phyloP scores from a whole-genome alignment of 2,329 filamentous ascomycete species.

The Aciculosporium take region DNA sequence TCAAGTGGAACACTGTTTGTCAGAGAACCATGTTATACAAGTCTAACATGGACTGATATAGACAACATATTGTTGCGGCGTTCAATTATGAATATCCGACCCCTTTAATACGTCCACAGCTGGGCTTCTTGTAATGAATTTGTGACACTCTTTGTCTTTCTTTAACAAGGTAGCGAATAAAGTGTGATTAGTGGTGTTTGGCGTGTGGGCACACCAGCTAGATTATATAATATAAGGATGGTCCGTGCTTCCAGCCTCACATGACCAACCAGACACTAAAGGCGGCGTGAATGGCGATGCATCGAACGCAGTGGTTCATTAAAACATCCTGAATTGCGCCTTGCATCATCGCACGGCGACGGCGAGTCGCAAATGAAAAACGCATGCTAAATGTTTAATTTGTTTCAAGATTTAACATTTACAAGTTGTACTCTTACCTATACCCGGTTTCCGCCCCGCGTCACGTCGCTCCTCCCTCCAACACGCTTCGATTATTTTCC shows the following conservation, averaged over 20 bases:
- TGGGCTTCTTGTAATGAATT: too few relatives aligned
- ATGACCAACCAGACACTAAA: slow-evolving; percentile 16
- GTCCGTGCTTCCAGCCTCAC: slow-evolving; percentile 17
- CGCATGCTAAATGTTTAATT: not conserved
- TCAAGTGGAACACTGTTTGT: not conserved
- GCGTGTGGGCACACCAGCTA: not conserved
- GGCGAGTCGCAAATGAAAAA: slow-evolving; percentile 1
- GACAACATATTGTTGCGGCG: too few relatives aligned
- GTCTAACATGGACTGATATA: too few relatives aligned
- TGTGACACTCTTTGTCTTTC: not conserved
- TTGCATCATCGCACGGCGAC: slow-evolving; percentile 3
- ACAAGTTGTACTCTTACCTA: not conserved
- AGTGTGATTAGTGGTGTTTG: too few relatives aligned
- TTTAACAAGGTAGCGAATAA: too few relatives aligned
- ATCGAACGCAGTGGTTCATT: not conserved
- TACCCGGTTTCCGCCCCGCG: not conserved
- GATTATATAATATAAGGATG: slow-evolving; percentile 6
- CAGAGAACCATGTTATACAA: not conserved
- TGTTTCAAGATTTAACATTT: not conserved
- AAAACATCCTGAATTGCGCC: slow-evolving; percentile 1
- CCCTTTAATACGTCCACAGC: not conserved
- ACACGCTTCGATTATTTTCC: slow-evolving; percentile 1
- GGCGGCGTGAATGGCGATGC: slow-evolving; percentile 1
- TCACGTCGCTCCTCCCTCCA: slow-evolving; percentile 1
- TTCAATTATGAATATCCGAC: not conserved